Evolutionary conservation across 176 grass and related monocot species (phyloP), one percentile per base, ranked within the genome.

Genomic region (Lolium rigidum): DNA sequence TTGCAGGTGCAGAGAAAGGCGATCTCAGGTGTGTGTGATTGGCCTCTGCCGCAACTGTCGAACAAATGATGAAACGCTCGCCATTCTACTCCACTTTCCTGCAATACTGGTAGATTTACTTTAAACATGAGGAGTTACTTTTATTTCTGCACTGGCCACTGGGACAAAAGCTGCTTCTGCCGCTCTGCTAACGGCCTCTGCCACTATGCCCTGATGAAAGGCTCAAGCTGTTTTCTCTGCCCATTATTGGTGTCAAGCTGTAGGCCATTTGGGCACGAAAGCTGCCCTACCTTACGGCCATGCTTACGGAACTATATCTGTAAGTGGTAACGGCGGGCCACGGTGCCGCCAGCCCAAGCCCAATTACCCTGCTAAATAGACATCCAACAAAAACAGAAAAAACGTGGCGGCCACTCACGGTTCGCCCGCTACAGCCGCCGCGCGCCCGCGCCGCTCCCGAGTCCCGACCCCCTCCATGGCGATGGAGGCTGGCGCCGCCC

Each of bases 171-270:
- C 85, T 87, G 76, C 78, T 0, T 18, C 31, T 74, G 61, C 31
- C 31, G 31, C 73, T 57, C 67, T 73, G 52, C 52, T 14, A 78
- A 78, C 61, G 79, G 82, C 82, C 35, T 85, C 89, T 80, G 85
- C 35, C 76, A 70, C 81, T 76, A 68, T 87, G 85, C 80, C 59
- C 75, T 80, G 85, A 87, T 76, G 89, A 91, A 91, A 80, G 85
- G 76, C 68, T 79, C 75, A 50, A 80, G 47, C 56, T 80, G 76
- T 77, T 70, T 84, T 80, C 81, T 22, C 46, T 11, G 48, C 70
- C 10, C 89, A 87, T 85, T 56, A 87, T 91, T 84, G 82, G 82
- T 77, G 70, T 85, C 89, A 81, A 91, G 82, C 89, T 88, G 89
- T 85, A 85, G 61, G 77, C 18, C 81, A 91, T 76, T 82, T 25